Conservation (phyloP, 176 grass and related monocot genomes). For the Cenchrus purpureus region DNA sequence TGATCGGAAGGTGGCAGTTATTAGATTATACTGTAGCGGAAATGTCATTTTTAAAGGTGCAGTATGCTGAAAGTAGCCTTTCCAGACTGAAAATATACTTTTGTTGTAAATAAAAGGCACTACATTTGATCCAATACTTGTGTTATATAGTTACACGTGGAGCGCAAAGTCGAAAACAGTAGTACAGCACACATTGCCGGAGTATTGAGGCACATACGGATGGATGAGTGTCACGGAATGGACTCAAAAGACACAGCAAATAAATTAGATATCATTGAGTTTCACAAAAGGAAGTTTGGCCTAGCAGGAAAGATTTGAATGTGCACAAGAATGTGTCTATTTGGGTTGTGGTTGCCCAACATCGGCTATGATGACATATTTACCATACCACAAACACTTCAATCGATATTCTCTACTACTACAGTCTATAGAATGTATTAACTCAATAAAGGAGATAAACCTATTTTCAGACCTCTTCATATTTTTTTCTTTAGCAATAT, state of each 20-base stretch:
- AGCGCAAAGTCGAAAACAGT: neutral
- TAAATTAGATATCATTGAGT: neutral
- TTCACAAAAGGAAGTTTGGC: conserved; percentile 24
- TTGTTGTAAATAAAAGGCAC: neutral
- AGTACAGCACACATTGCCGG: conserved; percentile 20
- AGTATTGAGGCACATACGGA: neutral
- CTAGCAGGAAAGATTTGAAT: neutral
- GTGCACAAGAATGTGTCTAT: neutral
- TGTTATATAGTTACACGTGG: neutral
- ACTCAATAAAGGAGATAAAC: neutral
- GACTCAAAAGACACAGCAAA: neutral
- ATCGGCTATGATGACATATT: neutral
- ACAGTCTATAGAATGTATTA: neutral
- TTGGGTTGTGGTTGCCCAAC: neutral
- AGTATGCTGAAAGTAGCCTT: neutral
- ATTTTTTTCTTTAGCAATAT: neutral
- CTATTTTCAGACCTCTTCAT: neutral
- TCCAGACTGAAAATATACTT: neutral
- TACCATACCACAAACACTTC: neutral
- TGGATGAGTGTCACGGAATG: neutral
- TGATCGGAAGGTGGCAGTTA: neutral
- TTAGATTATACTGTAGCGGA: neutral
- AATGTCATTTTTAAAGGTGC: neutral
- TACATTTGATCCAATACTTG: neutral
- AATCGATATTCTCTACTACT: neutral